These are phyloP conservation scores for Saccharomyces hybrid DNA, from an alignment of 1,139 yeast genomes.

Conservation along the genomic window DNA sequence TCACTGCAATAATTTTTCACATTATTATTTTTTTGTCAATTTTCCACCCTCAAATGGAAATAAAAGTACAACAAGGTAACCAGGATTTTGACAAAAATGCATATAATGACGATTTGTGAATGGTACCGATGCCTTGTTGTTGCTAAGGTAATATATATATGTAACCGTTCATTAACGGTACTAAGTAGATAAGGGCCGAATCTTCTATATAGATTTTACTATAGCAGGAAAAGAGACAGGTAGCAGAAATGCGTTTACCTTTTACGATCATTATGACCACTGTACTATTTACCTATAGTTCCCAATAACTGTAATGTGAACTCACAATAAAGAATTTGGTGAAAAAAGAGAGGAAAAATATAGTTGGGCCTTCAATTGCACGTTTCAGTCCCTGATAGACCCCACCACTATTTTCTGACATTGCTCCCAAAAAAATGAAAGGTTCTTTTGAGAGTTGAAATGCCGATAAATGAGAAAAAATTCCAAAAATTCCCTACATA, in stretches of 20 bases:
- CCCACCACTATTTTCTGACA: background rate
- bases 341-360: background rate
- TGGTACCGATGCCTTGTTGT: background rate
- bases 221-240: background rate
- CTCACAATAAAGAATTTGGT: background rate
- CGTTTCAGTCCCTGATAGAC: background rate
- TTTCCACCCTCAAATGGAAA: background rate
- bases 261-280: background rate
- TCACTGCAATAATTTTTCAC: background rate
- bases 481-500: slow-evolving; percentile 41
- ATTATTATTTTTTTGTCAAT: background rate
- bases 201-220: background rate
- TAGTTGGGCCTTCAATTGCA: background rate
- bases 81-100: background rate
- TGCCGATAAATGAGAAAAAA: slow-evolving; percentile 4
- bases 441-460: background rate
- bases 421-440: background rate
- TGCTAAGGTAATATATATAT: background rate
- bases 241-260: background rate
- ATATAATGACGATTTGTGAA: background rate
- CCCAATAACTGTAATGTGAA: background rate
- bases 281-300: background rate
- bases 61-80: background rate
- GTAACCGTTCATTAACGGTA: background rate
- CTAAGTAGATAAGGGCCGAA: background rate